Base-by-base conservation (phyloP, 257 asterid genomes). In the Linderniella brevidens region DNA sequence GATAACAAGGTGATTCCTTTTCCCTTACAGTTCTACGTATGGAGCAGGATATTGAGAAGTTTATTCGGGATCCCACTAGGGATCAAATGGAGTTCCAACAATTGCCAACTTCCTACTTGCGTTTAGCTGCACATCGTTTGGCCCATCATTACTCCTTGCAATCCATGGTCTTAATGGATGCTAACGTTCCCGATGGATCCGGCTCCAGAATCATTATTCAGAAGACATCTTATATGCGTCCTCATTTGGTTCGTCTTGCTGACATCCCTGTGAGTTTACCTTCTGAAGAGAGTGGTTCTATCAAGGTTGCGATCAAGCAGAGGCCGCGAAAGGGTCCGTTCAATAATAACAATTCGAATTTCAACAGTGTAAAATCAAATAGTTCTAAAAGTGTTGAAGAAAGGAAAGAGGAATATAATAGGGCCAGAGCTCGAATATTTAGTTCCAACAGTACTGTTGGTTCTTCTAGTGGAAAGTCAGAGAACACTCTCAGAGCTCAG, bases 51-150 rank as follows among this genome's bases (percentile, higher is more conserved):
- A 74, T 92, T 20, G 95, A 85, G 67, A 92, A 71, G 73, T 92
- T 92, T 68, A 70, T 86, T 10, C 76, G 72, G 43, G 95, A 86
- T 72, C 93, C 86, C 35, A 68, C 71, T 11, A 70, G 95, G 67
- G 93, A 82, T 41, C 92, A 82, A 58, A 77, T 92, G 96, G 96
- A 92, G 63, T 92, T 92, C 66, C 82, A 82, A 48, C 95, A 82
- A 66, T 72, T 92, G 55, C 99, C 99, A 37, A 92, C 94, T 63
- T 92, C 99, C 37, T 92, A 86, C 71, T 68, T 86, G 67, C 87
- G 99, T 8, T 67, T 92, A 78, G 99, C 99, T 56, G 99, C 95
- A 49, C 99, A 92, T 73, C 96, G 96, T 41, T 92, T 92, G 42
- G 96, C 99, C 16, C 99, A 92, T 54, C 99, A 92, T 64, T 92